phyloP scores from a whole-genome alignment of 2,329 filamentous ascomycete species.

The Domatiomyces globalis region DNA sequence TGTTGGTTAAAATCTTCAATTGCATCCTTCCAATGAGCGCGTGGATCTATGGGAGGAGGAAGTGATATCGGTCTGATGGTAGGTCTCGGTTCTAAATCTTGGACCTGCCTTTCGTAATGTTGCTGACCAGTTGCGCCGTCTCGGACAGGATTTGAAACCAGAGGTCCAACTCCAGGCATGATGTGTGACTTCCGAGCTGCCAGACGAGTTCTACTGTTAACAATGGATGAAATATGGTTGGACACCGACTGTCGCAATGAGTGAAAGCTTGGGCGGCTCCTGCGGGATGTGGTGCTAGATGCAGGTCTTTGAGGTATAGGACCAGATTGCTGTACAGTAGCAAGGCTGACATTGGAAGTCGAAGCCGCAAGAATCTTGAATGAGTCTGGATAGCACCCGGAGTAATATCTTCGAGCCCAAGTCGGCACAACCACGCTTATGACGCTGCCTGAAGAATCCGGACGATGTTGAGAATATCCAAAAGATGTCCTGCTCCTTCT shows the following conservation, averaged over 20 bases:
- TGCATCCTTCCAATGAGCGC: constrained; percentile 27
- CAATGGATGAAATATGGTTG: constrained; percentile 6
- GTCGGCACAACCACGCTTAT: constrained; percentile 28
- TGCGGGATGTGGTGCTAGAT: constrained; percentile 13
- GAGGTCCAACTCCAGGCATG: constrained; percentile 15
- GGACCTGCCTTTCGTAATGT: neutral
- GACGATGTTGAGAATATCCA: constrained; percentile 13
- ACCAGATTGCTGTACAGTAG: constrained; percentile 4
- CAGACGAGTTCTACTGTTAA: constrained; percentile 9
- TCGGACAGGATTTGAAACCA: constrained; percentile 16
- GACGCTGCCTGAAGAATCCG: constrained; percentile 32
- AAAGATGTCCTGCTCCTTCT: constrained; percentile 26
- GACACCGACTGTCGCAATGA: constrained; percentile 9
- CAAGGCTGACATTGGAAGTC: constrained; percentile 7
- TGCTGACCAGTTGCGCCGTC: constrained; percentile 4
- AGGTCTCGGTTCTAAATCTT: neutral
- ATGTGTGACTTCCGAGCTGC: constrained; percentile 15
- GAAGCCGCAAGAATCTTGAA: constrained; percentile 14
- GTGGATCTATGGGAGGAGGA: constrained; percentile 28
- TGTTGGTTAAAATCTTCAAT: neutral
- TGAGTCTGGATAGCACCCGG: constrained; percentile 16
- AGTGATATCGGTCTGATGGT: constrained; percentile 12
- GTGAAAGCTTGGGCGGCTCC: constrained; percentile 4
- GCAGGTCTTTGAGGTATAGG: constrained; percentile 3
- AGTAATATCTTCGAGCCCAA: constrained; percentile 52